Conservation (phyloP, 225 moss, liverwort and hornwort genomes). For the Physcomitrium patens region DNA sequence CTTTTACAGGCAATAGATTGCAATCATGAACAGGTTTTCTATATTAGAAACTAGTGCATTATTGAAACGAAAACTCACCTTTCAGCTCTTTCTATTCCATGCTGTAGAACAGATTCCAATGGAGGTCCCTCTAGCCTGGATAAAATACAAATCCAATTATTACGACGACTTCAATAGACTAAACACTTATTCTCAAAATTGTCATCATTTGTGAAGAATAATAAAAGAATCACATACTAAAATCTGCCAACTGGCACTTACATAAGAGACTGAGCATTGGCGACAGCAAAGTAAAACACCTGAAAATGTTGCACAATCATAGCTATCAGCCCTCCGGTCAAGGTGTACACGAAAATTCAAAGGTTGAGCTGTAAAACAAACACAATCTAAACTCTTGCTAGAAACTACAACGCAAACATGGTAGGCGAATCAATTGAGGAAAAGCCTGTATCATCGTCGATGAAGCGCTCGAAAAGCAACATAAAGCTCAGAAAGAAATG, state of each 20-base stretch:
- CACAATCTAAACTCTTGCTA: background rate
- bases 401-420: background rate
- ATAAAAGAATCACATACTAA: constrained; percentile 12
- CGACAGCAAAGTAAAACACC: constrained; percentile 60
- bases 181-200: background rate
- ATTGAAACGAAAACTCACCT: constrained; percentile 30
- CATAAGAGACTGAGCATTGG: constrained; percentile 59
- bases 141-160: constrained; percentile 16
- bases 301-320: constrained; percentile 36
- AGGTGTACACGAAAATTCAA: background rate
- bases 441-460: background rate
- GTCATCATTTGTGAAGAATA: background rate
- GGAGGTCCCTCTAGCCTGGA: constrained; percentile 58
- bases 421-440: background rate
- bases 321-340: constrained; percentile 14
- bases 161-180: constrained; percentile 1
- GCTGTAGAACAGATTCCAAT: constrained; percentile 51
- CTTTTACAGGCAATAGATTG: too few relatives aligned
- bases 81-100: constrained; percentile 56
- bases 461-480: background rate
- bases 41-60: background rate
- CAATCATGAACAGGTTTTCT: too few relatives aligned
- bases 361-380: constrained; percentile 2
- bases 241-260: constrained; percentile 27
- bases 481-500: background rate